Base-by-base conservation (phyloP, 2,329 filamentous ascomycete species). In the Lachnellula occidentalis region DNA sequence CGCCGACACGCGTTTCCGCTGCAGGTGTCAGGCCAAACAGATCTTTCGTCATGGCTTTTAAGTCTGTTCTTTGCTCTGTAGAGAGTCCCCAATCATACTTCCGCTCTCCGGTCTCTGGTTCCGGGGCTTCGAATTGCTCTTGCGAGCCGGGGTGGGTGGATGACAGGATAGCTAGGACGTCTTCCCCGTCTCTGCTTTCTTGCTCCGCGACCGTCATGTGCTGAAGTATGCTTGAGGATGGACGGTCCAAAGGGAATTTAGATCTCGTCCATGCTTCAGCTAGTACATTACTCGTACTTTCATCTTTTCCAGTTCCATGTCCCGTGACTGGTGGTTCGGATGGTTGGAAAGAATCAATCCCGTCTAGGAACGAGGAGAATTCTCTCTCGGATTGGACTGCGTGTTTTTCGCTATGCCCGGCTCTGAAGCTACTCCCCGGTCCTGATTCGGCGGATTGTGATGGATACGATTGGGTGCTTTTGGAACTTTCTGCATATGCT, bases 161-260 rank as follows among this genome's bases (percentile, higher is more conserved):
- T 14, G 61, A 64, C 11, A 78, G 68, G 24, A 78, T 64, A n/a
- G 64, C 62, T 9, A 73, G 50, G 5, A 77, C 73, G 4, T 67
- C 74, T 36, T 66, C 59, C 24, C 75, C 75, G 59, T 78, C 75
- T 31, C 45, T 52, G 21, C 34, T 54, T 52, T 65, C 56, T 58
- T 65, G 62, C 14, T 68, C 61, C 9, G 51, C 39, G 4, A 65
- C 53, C 27, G 60, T 61, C n/a, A 24, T 47, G 14, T 17, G 21
- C 36, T 36, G 34, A 5, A 41, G 24, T 8, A 31, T 2, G 27
- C 0, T 11, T 11, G 27, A 11, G 37, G 34, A 15, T 12, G 22
- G 22, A 4, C 11, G 22, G 22, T 45, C 34, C 9, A 15, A 15
- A 43, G 31, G 5, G 27, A 42, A 17, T 42, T 60, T 61, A 42